Conservation (phyloP, 768 basidiomycete species). For the Pisolithus albus region DNA sequence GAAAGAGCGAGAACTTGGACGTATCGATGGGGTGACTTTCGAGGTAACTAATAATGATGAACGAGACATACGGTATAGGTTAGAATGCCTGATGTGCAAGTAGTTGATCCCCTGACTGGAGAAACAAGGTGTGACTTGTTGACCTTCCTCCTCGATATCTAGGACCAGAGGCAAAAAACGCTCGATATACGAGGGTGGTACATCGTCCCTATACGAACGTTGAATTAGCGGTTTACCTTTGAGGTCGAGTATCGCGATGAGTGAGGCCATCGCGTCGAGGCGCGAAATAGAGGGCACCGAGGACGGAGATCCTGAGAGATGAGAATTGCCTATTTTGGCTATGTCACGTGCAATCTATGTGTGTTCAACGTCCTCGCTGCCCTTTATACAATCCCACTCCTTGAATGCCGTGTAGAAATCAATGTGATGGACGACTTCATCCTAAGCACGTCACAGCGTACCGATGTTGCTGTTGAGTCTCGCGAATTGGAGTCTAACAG, state of each 20-base stretch:
- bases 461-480: too few relatives aligned
- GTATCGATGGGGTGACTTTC: not conserved
- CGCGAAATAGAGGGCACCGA: not conserved
- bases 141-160: constrained; percentile 95
- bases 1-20: constrained; percentile 84
- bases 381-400: too few relatives aligned
- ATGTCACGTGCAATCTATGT: not conserved
- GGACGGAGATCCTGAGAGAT: not conserved
- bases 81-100: constrained; percentile 97
- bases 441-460: too few relatives aligned
- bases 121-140: constrained; percentile 95
- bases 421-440: too few relatives aligned
- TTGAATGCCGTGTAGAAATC: too few relatives aligned
- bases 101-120: constrained; percentile 94
- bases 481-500: too few relatives aligned
- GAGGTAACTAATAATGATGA: not conserved
- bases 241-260: constrained; percentile 94
- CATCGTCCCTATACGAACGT: constrained; percentile 93
- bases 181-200: constrained; percentile 82
- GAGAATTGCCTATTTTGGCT: not conserved
- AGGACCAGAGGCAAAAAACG: constrained; percentile 89
- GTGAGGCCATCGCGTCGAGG: constrained; percentile 40
- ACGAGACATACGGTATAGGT: constrained; percentile 79
- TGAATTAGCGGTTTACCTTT: constrained; percentile 99
- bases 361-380: too few relatives aligned